Evolutionary conservation across 305 asterid species (phyloP).

Genomic region (Solanum aculeatissimum): DNA sequence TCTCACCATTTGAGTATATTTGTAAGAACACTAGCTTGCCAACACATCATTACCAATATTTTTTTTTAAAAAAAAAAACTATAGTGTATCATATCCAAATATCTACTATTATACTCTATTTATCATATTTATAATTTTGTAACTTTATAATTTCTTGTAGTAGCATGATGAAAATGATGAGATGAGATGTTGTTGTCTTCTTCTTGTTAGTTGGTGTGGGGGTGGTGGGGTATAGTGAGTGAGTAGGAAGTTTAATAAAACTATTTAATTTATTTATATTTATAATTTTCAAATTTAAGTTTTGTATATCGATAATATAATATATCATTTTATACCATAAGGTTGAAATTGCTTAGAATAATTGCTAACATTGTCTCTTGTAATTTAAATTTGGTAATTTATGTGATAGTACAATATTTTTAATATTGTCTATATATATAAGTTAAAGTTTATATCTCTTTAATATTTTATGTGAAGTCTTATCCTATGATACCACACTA

Average conservation of each 20-base stretch:
- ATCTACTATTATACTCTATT: not conserved
- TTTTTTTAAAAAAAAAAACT: not conserved
- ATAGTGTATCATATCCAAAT: not conserved
- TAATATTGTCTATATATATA: not conserved
- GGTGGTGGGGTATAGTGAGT: not conserved
- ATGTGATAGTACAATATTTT: not conserved
- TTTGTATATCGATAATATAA: fast-evolving
- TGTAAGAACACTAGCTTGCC: conserved; percentile 4
- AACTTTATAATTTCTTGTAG: not conserved
- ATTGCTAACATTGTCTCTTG: not conserved
- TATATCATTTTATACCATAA: not conserved
- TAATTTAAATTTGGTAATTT: not conserved
- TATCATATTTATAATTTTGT: not conserved
- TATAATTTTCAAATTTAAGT: not conserved
- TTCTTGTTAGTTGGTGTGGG: not conserved
- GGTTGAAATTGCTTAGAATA: not conserved
- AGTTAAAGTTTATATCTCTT: not conserved
- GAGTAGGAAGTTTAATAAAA: not conserved
- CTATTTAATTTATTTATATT: not conserved
- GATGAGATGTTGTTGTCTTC: not conserved
- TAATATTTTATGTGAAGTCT: not conserved
- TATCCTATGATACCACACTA: conserved; percentile 5
- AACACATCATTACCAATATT: not conserved
- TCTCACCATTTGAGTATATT: not conserved
- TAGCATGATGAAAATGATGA: not conserved